Conservation (phyloP, 2,329 filamentous ascomycete genomes). For the Pseudocercospora ulei region DNA sequence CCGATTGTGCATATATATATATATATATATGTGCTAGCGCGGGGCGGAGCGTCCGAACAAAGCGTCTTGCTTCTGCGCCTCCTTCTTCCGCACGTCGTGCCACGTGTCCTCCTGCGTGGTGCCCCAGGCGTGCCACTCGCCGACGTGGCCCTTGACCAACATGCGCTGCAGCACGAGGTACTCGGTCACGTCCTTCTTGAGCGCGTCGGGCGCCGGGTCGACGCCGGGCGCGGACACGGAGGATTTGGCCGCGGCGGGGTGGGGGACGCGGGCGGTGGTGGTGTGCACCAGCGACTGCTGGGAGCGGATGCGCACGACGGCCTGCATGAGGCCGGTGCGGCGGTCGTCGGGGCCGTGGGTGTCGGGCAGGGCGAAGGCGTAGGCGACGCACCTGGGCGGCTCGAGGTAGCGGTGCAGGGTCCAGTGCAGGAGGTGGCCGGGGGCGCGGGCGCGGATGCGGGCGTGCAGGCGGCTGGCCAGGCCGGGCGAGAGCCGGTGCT, state of each 20-base stretch:
- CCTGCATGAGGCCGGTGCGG: conserved; percentile 26
- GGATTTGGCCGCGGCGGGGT: no score
- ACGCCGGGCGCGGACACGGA: no score
- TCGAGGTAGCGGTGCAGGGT: conserved; percentile 26
- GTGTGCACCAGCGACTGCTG: conserved; percentile 27
- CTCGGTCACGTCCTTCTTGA: conserved; percentile 39
- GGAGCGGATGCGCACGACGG: conserved; percentile 29
- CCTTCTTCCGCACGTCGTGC: conserved; percentile 32
- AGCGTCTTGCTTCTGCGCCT: conserved; percentile 14
- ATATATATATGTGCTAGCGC: background rate
- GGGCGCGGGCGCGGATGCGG: conserved; percentile 33
- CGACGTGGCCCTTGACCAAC: conserved; percentile 34
- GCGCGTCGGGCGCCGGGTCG: no score
- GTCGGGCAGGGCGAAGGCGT: conserved; percentile 18
- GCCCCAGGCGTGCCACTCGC: conserved; percentile 46
- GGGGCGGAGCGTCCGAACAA: conserved; percentile 9
- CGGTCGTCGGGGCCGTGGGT: conserved; percentile 26
- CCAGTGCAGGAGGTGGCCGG: conserved; percentile 31
- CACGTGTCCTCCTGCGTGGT: conserved; percentile 38
- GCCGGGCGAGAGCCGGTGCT: conserved; percentile 22
- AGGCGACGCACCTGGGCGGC: conserved; percentile 26
- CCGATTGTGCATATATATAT: no score
- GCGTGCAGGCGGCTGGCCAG: conserved; percentile 27
- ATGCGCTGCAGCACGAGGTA: conserved; percentile 46
- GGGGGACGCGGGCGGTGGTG: no score